Evolutionary conservation across 176 grass and related monocot genomes (phyloP).

Genomic region (Aegilops sharonensis): DNA sequence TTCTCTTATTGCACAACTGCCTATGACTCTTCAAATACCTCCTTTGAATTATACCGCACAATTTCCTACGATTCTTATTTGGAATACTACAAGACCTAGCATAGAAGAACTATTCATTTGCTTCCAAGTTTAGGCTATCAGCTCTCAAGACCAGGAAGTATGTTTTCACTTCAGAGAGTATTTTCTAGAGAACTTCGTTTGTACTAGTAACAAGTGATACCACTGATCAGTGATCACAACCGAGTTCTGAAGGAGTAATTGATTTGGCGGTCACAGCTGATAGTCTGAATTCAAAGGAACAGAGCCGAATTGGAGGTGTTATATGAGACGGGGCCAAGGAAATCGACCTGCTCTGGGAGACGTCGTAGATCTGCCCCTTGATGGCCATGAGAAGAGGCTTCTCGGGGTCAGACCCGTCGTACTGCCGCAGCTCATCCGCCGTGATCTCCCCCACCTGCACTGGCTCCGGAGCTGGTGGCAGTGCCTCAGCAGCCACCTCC

Average conservation of each 20-base stretch:
- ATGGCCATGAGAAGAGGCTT: constrained; percentile 90
- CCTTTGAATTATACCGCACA: no score
- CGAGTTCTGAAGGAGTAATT: constrained; percentile 1
- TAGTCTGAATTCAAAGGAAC: background rate
- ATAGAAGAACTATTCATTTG: background rate
- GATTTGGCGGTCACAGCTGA: background rate
- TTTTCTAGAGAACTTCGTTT: background rate
- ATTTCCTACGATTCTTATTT: background rate
- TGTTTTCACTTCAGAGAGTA: background rate
- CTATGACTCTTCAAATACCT: background rate
- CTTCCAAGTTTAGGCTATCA: background rate
- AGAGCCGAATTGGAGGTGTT: background rate
- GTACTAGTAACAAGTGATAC: background rate
- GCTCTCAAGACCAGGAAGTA: background rate
- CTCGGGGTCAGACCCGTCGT: constrained; percentile 72
- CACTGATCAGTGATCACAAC: background rate
- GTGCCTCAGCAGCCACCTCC: constrained; percentile 15
- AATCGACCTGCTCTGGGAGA: constrained; percentile 77
- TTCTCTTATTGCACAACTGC: background rate
- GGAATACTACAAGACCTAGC: background rate
- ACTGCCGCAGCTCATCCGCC: constrained; percentile 68
- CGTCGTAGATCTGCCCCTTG: constrained; percentile 91
- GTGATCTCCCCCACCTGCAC: constrained; percentile 73
- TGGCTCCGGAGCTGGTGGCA: constrained; percentile 42
- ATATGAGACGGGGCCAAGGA: background rate